Base-by-base conservation (phyloP, 352 stramenopile species). In the Phytophthora agathidicida region DNA sequence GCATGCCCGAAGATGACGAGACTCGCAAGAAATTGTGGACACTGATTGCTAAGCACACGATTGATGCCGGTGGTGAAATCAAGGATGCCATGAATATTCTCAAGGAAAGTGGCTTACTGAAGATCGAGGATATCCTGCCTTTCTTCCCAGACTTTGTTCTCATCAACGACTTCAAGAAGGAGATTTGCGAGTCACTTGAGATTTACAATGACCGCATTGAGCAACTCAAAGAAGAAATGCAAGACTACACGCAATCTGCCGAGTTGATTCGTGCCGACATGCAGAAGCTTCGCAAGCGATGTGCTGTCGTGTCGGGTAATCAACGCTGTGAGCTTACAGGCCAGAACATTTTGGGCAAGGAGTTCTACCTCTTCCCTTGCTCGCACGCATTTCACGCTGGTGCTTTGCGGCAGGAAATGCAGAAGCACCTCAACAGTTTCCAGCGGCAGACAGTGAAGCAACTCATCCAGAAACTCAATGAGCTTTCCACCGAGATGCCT, bases 361-460 rank as follows among this genome's bases (percentile, higher is more conserved):
- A 97, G 56, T 98, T 98, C 48, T 98, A 98, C 48, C 65, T 98
- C 23, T 98, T 98, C 71, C 94, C 94, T 20, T 98, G 93, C 74
- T 91, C 83, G 14, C 94, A 98, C 61, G 91, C 91, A 22, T 98
- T 98, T 64, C 93, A 98, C 57, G 86, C 88, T n/a, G 76, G 82
- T 24, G 96, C 92, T 32, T 58, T 98, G 47, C 68, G 91, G 9
- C 76, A 90, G 43, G 89, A 97, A 38, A 95, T 97, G 81, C 84
- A 90, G 55, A 94, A 94, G 50, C 83, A 96, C 39, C 51, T 94
- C 5, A 94, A 93, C 59, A 93, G 82, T 69, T 93, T 93, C 65
- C 86, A 96, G 73, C 80, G 83, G 17, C 86, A 96, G 63, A 96
- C 88, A 0, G 85, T 96, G 5, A 96, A 97, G 59, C 87, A 95